Evolutionary conservation across 1,139 yeast genomes (phyloP), one percentile per base, ranked within the genome.

Genomic region (Suhomyces atakaporum): DNA sequence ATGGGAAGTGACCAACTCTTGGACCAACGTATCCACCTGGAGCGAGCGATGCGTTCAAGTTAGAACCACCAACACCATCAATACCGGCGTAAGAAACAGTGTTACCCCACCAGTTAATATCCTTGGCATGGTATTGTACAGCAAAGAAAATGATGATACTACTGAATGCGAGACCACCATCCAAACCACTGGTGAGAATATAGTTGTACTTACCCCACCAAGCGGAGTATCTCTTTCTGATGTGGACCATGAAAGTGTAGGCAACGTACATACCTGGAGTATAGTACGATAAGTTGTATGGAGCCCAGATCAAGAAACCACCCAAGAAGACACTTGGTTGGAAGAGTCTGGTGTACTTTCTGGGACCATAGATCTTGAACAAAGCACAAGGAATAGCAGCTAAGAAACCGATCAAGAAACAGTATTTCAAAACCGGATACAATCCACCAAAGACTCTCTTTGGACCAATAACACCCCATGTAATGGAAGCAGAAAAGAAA

Each of bases 381-480:
- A 51, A 51, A 14, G 53, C 51, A 44, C 63, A 55, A 1, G 19
- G 72, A 53, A 38, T 75, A 60, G 57, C 72, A 27, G 35, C 29
- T 18, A 39, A 42, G 31, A 71, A 70, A 1, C 84, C 84, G 32
- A 78, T 65, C 33, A 77, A 58, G 67, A 79, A 79, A 42, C 77
- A 69, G 62, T 62, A 75, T 49, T 65, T 62, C 53, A 76, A 56
- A 25, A 63, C 52, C 21, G 81, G 81, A 47, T 77, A 77, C 13
- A 75, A 54, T 1, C 69, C 71, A 40, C 58, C 59, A 44, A 75
- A 75, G 35, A 67, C 72, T 43, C 73, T 66, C 45, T 65, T 59
- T 1, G 84, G 82, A 1, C 84, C 85, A 46, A 80, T 73, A 8
- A 76, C 75, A 39, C 86, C 86, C 87, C 87, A 82, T 31, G 77